Evolutionary conservation across 768 basidiomycete species (phyloP).

Genomic region (Ramaria sp.): DNA sequence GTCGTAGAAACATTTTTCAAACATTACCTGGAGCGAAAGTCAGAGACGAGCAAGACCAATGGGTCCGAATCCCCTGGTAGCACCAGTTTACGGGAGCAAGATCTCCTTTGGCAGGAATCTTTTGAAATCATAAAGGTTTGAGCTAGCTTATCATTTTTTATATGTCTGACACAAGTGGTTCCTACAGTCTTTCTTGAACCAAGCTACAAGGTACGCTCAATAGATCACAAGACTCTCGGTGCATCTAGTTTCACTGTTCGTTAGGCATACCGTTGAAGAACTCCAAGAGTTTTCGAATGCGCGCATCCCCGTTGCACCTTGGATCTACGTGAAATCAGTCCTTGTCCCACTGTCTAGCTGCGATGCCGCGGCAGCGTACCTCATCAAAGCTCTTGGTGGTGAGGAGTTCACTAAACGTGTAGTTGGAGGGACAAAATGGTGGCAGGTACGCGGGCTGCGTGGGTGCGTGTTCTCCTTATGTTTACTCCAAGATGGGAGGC

Average conservation of each 20-base stretch:
- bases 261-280: slow-evolving; percentile 77
- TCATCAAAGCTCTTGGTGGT: slow-evolving; percentile 80
- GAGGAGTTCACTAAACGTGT: slow-evolving; percentile 51
- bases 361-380: slow-evolving; percentile 56
- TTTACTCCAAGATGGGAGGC: slow-evolving; percentile 14
- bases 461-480: slow-evolving; percentile 26
- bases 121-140: slow-evolving; percentile 67
- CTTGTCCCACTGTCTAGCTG: slow-evolving; percentile 68
- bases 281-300: slow-evolving; percentile 61
- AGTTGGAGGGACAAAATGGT: slow-evolving; percentile 92
- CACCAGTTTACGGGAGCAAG: slow-evolving; percentile 40
- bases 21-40: slow-evolving; percentile 66
- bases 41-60: slow-evolving; percentile 15
- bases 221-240: background rate
- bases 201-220: slow-evolving; percentile 48
- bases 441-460: slow-evolving; percentile 82
- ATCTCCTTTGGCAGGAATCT: slow-evolving; percentile 72
- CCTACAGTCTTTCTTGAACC: slow-evolving; percentile 60
- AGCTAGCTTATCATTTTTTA: background rate
- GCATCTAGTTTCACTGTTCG: background rate
- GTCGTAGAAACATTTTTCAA: slow-evolving; percentile 71
- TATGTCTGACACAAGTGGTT: background rate
- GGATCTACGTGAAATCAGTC: slow-evolving; percentile 62
- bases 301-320: slow-evolving; percentile 76
- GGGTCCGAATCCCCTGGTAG: slow-evolving; percentile 24